Conservation (phyloP, 257 asterid genomes). For the Lycium barbarum region DNA sequence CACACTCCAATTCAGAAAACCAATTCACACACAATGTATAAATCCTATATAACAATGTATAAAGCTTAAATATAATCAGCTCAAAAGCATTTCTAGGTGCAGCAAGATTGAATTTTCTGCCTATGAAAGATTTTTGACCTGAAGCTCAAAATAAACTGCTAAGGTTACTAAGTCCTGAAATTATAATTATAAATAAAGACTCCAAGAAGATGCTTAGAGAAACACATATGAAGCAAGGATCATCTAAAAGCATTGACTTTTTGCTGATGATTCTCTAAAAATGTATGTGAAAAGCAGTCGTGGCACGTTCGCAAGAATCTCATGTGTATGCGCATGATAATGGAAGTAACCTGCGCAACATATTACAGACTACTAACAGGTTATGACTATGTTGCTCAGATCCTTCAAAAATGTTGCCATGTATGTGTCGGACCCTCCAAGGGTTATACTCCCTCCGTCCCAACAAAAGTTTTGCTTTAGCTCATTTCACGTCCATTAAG, state of each 20-base stretch:
- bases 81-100: constrained; percentile 5
- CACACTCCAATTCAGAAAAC: not conserved
- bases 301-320: not conserved
- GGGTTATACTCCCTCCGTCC: too few relatives aligned
- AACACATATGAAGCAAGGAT: not conserved
- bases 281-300: not conserved
- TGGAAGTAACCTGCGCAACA: not conserved
- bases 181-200: not conserved
- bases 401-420: not conserved
- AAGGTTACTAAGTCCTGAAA: not conserved
- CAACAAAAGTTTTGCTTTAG: too few relatives aligned
- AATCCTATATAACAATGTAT: not conserved
- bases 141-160: not conserved
- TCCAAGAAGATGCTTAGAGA: not conserved
- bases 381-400: not conserved
- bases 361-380: not conserved
- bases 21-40: not conserved
- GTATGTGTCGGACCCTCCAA: not conserved
- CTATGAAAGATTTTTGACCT: not conserved
- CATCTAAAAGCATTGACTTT: not conserved
- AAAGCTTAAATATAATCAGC: not conserved
- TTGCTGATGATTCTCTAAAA: constrained; percentile 11
- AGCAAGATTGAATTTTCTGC: constrained; percentile 1
- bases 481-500: too few relatives aligned
- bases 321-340: not conserved